Percentiles rank a stretch among this genome's conserved stretches.
Conservation (phyloP, 345 rosid species). For the Pistacia vera region DNA sequence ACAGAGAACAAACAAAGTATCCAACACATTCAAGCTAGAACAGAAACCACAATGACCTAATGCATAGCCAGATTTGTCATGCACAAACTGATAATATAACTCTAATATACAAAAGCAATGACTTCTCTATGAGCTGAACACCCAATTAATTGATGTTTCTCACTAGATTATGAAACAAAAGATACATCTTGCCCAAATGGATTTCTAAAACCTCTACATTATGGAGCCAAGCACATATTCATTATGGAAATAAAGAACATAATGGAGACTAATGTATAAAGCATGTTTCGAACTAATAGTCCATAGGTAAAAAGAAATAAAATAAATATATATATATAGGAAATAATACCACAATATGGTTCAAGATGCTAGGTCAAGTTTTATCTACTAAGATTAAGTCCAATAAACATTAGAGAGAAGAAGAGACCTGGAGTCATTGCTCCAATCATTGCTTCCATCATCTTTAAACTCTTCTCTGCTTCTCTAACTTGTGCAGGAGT, state of each 20-base stretch:
- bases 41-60: not conserved
- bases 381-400: constrained; percentile 10
- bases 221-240: not conserved
- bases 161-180: not conserved
- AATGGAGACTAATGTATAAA: not conserved
- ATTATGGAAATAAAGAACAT: not conserved
- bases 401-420: constrained; percentile 13
- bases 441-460: constrained; percentile 91
- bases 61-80: not conserved
- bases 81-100: too few relatives aligned
- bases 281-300: not conserved
- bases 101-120: not conserved
- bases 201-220: not conserved
- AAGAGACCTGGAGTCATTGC: constrained; percentile 90
- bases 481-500: constrained; percentile 95
- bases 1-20: not conserved
- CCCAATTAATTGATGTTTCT: not conserved
- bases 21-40: not conserved
- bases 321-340: not conserved
- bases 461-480: constrained; percentile 82
- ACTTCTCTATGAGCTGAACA: not conserved
- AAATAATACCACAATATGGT: not conserved
- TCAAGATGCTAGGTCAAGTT: not conserved
- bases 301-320: not conserved
- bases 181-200: not conserved